Evolutionary conservation across 306 rosid genomes (phyloP), one percentile per base, ranked within the genome.

Genomic region (Rosa lucieae): DNA sequence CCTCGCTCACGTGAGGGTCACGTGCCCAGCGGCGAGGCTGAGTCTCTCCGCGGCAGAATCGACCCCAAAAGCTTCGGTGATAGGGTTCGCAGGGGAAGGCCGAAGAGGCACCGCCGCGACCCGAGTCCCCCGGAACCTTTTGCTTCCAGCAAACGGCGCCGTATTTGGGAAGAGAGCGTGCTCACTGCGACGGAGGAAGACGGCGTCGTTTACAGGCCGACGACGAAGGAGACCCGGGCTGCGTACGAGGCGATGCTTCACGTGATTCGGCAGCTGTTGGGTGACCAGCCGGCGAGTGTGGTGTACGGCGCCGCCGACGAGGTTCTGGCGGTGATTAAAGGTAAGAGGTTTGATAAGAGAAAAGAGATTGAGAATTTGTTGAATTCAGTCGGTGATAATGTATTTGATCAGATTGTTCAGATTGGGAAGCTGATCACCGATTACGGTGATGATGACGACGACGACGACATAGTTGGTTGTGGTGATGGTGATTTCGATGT

Each of bases 11-110:
- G 92, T 4, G 94, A 92, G 83, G 84, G 89, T 5, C 94, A 88
- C 71, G 94, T 88, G 40, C 93, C 93, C 32, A 92, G 92, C 39
- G 97, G 94, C 0, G 94, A 92, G 62, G 89, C 90, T 0, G 94
- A 89, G 53, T 87, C 97, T 0, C 77, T 92, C 0, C 86, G 84
- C 83, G 97, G 94, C 0, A 88, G 86, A 79, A 92, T 92, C 59
- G 89, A 92, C 17, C 90, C 92, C 0, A 83, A 49, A 53, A 77
- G 76, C 81, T 90, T 89, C 68, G 97, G 95, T 3, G 97, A 90
- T 73, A 85, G 94, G 39, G 90, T 83, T 3, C 83, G 13, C 62
- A 85, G 85, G 1, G 94, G 87, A 43, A 87, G 89, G 13, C 92
- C 90, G 89, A 88, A 67, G 72, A 89, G 85, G 77, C 79, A 89